Evolutionary conservation across 2,329 filamentous ascomycete genomes (phyloP).

Genomic region (Fusarium sp.): DNA sequence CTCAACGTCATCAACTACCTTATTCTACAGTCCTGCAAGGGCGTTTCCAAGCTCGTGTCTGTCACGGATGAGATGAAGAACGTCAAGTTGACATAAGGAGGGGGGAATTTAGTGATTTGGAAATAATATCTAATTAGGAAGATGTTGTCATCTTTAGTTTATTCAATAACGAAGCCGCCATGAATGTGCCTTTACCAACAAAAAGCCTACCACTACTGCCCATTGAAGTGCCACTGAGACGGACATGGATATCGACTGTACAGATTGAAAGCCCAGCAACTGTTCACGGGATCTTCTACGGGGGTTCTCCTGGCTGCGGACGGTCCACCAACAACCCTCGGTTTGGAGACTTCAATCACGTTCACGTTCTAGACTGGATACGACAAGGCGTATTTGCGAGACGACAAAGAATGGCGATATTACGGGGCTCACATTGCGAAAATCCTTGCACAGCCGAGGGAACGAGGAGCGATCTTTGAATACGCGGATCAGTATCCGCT

Average conservation of each 20-base stretch:
- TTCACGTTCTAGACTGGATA: not conserved
- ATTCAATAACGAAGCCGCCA: slow-evolving; percentile 1
- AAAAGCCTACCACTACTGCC: not conserved
- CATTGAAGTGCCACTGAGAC: not conserved
- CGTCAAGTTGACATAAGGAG: slow-evolving; percentile 33
- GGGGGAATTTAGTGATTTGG: not conserved
- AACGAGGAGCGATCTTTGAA: not conserved
- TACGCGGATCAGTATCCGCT: not conserved
- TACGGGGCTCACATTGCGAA: not conserved
- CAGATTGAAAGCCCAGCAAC: not conserved
- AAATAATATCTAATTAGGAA: not conserved
- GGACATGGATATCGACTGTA: not conserved
- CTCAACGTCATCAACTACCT: slow-evolving; percentile 32
- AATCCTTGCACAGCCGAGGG: not conserved
- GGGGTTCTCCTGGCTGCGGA: not conserved
- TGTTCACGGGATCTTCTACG: not conserved
- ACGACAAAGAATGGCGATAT: not conserved
- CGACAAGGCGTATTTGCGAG: not conserved
- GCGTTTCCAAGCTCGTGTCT: slow-evolving; percentile 20
- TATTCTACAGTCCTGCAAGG: slow-evolving; percentile 22
- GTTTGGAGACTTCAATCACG: not conserved
- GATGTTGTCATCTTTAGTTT: not conserved
- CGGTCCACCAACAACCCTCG: not conserved
- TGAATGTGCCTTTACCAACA: not conserved
- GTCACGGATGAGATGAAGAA: slow-evolving; percentile 29